Evolutionary conservation across 2,329 filamentous ascomycete genomes (phyloP).

Genomic region (Sporothrix phasma): DNA sequence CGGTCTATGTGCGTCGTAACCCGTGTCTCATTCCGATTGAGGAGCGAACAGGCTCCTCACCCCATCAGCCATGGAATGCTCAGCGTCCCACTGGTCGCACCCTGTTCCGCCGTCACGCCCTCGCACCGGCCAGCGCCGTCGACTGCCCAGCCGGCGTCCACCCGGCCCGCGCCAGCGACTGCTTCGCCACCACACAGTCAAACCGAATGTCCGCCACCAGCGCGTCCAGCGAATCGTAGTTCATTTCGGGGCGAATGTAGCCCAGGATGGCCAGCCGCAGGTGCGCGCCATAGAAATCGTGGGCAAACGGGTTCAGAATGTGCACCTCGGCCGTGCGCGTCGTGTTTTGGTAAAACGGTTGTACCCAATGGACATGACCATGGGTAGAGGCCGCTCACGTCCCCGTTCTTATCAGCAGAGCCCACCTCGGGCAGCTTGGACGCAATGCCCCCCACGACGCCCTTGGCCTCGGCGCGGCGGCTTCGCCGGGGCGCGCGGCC

Average conservation of each 20-base stretch:
- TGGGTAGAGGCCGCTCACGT: constrained; percentile 48
- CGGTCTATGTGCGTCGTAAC: not conserved
- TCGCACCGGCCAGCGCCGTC: constrained; percentile 25
- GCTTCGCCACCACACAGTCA: constrained; percentile 74
- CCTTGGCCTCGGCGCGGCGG: constrained; percentile 23
- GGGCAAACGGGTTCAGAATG: constrained; percentile 64
- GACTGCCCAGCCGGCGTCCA: constrained; percentile 39
- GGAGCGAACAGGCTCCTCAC: not conserved
- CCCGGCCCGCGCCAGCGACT: constrained; percentile 56
- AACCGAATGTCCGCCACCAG: constrained; percentile 79
- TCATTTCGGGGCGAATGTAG: constrained; percentile 79
- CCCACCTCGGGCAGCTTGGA: constrained; percentile 3
- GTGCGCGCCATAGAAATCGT: constrained; percentile 75
- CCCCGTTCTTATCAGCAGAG: constrained; percentile 26
- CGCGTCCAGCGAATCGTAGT: constrained; percentile 76
- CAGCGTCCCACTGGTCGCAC: not conserved
- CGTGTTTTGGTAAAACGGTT: constrained; percentile 94
- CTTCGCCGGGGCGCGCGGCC: constrained; percentile 41
- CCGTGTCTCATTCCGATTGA: not conserved
- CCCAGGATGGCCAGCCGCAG: constrained; percentile 76
- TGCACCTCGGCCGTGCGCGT: constrained; percentile 83
- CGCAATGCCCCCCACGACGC: constrained; percentile 34
- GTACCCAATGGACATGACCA: constrained; percentile 92
- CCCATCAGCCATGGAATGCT: constrained; percentile 8
- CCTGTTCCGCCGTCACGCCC: constrained; percentile 1